A percentile compares a stretch with the other conserved stretches of the same genome.
Conservation (phyloP, 2,329 filamentous ascomycete species). For the Claviceps pusilla region DNA sequence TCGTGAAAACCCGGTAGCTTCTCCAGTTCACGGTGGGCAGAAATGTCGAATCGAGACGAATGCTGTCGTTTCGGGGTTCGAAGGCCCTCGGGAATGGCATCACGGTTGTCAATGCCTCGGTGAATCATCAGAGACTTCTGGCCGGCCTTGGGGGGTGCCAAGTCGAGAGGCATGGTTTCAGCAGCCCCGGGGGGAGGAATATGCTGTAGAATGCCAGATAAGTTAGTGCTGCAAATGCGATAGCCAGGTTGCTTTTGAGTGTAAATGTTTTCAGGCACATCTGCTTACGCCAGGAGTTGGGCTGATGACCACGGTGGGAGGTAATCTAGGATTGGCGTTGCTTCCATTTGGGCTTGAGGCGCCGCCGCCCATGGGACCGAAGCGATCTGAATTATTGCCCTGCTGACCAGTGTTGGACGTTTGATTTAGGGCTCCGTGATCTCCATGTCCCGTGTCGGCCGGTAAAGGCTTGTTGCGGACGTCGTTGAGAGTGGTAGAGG, state of each 20-base stretch:
- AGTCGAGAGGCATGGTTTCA: conserved; percentile 95
- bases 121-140: conserved; percentile 81
- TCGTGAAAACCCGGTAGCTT: conserved; percentile 97
- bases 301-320: conserved; percentile 86
- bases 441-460: conserved; percentile 31
- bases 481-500: conserved; percentile 74
- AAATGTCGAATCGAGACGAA: conserved; percentile 95
- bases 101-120: conserved; percentile 75
- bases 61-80: conserved; percentile 93
- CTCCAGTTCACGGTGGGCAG: conserved; percentile 87
- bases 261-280: not conserved
- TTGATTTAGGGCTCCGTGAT: conserved; percentile 27
- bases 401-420: conserved; percentile 25
- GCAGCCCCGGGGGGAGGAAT: conserved; percentile 81
- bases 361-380: conserved; percentile 21
- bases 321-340: conserved; percentile 29
- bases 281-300: conserved; percentile 72
- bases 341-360: conserved; percentile 23
- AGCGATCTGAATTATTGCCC: conserved; percentile 26
- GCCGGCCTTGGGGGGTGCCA: conserved; percentile 82
- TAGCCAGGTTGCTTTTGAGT: not conserved
- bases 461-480: conserved; percentile 67
- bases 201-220: conserved; percentile 37
- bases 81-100: conserved; percentile 78
- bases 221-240: not conserved